Conservation (phyloP, 495 filamentous ascomycete species). For the Annulohypoxylon moriforme region DNA sequence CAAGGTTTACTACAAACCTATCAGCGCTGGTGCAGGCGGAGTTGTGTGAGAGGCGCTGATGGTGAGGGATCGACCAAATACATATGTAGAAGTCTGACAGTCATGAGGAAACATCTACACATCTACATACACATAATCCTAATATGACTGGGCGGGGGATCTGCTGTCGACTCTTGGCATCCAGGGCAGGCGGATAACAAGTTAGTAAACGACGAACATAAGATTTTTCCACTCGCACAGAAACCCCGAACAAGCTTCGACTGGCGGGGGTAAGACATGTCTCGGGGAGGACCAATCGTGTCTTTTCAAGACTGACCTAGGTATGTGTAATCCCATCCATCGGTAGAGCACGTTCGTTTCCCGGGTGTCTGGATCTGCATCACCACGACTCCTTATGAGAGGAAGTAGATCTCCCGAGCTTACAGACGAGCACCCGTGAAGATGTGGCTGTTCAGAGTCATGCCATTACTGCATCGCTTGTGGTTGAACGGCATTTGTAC, state of each 20-base stretch:
- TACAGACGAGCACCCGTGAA: constrained; percentile 9
- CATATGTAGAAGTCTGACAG: background rate
- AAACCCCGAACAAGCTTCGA: background rate
- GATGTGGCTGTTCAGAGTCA: constrained; percentile 32
- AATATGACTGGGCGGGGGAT: constrained; percentile 24
- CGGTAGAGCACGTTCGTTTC: background rate
- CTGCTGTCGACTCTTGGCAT: constrained; percentile 26
- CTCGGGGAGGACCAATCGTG: constrained; percentile 22
- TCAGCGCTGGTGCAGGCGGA: background rate
- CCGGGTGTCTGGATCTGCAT: constrained; percentile 26
- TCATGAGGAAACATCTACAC: constrained; percentile 1
- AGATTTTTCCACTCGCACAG: background rate
- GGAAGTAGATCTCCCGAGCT: constrained; percentile 38
- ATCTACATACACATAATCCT: background rate
- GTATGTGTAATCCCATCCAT: constrained; percentile 5
- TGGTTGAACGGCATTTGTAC: background rate
- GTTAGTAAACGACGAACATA: constrained; percentile 1
- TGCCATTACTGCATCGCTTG: constrained; percentile 12
- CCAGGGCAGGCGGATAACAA: background rate
- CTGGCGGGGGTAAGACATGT: constrained; percentile 19
- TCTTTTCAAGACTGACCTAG: constrained; percentile 6
- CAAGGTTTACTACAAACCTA: background rate
- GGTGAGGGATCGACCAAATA: background rate
- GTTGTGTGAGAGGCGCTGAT: background rate
- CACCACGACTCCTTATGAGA: constrained; percentile 18